A percentile compares a stretch with the other conserved stretches of the same genome.
Evolutionary conservation across 2,329 filamentous ascomycete genomes (phyloP).

Genomic region (Lachnellula arida): DNA sequence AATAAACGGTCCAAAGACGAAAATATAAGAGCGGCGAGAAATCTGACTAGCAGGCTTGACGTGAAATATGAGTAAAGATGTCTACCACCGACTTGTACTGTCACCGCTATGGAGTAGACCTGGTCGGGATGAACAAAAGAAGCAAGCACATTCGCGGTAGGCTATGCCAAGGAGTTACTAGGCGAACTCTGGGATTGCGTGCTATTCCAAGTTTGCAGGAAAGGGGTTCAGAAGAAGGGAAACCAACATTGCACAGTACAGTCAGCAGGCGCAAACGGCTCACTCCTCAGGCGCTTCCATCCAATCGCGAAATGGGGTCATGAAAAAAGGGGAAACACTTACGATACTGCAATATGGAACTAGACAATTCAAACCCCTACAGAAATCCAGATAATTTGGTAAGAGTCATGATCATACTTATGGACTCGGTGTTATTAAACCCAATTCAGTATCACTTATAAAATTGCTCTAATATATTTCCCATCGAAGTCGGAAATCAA

Average conservation of each 20-base stretch:
- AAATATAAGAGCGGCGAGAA: constrained; percentile 18
- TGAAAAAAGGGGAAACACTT: neutral
- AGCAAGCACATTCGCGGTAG: neutral
- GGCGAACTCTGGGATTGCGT: neutral
- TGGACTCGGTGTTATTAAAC: too few relatives aligned
- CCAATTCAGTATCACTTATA: too few relatives aligned
- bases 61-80: constrained; percentile 22
- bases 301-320: neutral
- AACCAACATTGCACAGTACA: too few relatives aligned
- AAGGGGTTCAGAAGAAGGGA: too few relatives aligned
- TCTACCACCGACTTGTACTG: constrained; percentile 16
- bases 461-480: too few relatives aligned
- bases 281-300: neutral
- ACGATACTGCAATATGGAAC: neutral
- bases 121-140: neutral
- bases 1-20: constrained; percentile 20
- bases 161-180: neutral
- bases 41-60: constrained; percentile 20
- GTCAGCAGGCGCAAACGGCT: too few relatives aligned
- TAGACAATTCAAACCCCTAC: neutral
- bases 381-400: neutral
- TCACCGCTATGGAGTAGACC: constrained; percentile 8
- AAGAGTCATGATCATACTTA: neutral
- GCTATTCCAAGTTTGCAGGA: too few relatives aligned
- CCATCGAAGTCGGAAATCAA: too few relatives aligned